phyloP scores from a whole-genome alignment of 176 grass and related monocot species.

The Carex scoparia region DNA sequence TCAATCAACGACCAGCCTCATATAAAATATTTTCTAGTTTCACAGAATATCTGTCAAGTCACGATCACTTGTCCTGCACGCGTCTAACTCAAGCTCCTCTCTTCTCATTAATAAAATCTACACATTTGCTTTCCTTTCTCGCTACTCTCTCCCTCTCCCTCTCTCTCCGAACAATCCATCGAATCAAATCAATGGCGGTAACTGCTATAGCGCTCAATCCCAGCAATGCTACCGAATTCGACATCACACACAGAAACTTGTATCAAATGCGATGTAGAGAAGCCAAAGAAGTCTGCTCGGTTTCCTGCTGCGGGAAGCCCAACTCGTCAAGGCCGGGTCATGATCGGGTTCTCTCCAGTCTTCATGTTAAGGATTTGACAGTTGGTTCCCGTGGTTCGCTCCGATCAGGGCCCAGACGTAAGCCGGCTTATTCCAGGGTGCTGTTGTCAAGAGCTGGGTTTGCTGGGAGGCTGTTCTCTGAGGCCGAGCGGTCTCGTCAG shows the following conservation, averaged over 20 bases:
- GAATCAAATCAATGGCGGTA: slow-evolving; percentile 6
- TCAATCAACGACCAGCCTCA: neutral
- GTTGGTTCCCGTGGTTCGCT: neutral
- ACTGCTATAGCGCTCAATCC: neutral
- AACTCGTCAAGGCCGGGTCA: slow-evolving; percentile 7
- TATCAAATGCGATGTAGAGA: neutral
- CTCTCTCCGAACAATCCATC: neutral
- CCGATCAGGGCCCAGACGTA: neutral
- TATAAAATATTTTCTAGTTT: too few relatives aligned
- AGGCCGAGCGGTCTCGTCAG: slow-evolving; percentile 51
- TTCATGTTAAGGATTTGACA: neutral
- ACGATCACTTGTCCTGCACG: neutral
- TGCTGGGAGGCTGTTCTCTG: slow-evolving; percentile 47
- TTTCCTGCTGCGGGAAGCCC: slow-evolving; percentile 22
- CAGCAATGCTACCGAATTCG: slow-evolving; percentile 6
- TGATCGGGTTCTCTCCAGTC: slow-evolving; percentile 18
- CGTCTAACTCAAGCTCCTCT: neutral
- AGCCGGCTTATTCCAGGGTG: slow-evolving; percentile 27
- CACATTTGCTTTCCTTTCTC: slow-evolving; percentile 17
- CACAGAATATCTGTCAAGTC: neutral
- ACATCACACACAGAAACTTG: neutral
- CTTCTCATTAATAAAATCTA: neutral
- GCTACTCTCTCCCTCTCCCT: neutral
- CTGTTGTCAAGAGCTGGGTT: slow-evolving; percentile 45
- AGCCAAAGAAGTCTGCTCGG: neutral